Conservation (phyloP, 75 land plant genomes). For the Sequoiadendron giganteum region DNA sequence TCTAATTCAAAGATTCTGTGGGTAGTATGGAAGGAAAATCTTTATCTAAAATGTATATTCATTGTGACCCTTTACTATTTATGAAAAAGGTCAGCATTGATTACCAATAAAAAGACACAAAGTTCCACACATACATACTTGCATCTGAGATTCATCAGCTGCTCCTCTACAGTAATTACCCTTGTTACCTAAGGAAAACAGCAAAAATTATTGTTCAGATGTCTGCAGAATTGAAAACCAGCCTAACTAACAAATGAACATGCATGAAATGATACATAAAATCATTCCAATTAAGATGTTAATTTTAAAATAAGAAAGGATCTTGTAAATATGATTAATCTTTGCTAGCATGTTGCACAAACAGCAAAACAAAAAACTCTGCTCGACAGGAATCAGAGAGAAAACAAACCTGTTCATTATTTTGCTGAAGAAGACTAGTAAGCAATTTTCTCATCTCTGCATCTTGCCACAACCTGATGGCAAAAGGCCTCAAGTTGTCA, state of each 20-base stretch:
- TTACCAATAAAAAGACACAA: neutral
- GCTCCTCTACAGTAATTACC: constrained; percentile 78
- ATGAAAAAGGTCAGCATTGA: neutral
- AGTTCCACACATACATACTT: constrained; percentile 48
- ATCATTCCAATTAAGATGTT: neutral
- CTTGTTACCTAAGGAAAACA: constrained; percentile 49
- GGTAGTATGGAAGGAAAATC: neutral
- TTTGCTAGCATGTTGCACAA: neutral
- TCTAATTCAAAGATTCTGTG: neutral
- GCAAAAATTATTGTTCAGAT: neutral
- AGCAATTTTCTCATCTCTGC: constrained; percentile 77
- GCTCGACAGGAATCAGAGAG: neutral
- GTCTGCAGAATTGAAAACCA: neutral
- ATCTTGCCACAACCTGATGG: constrained; percentile 92
- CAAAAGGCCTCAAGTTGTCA: neutral
- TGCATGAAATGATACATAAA: neutral
- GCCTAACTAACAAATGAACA: neutral
- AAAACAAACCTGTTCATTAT: constrained; percentile 41
- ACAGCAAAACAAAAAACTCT: neutral
- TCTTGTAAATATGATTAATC: neutral
- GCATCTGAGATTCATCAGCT: constrained; percentile 77
- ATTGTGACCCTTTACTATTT: neutral
- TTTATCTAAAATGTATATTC: neutral
- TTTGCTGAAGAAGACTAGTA: constrained; percentile 47
- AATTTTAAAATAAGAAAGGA: neutral